phyloP scores from a whole-genome alignment of 306 rosid genomes.

The Notholithocarpus densiflorus region DNA sequence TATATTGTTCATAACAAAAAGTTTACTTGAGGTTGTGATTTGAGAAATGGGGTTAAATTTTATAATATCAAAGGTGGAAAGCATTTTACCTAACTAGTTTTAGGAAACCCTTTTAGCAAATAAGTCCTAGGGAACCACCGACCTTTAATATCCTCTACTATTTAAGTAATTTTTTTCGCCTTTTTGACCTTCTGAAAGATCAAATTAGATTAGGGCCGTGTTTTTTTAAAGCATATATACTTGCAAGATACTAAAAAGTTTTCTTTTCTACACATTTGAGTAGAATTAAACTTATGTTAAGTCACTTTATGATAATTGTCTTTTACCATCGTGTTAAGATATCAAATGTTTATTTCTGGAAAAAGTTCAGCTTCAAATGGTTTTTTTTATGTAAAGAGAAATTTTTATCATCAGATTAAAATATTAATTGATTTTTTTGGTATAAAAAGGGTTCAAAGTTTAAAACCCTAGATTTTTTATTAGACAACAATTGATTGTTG shows the following conservation, averaged over 20 bases:
- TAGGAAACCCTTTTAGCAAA: background rate
- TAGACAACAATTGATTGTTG: no score
- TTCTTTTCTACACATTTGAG: no score
- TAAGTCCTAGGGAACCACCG: background rate
- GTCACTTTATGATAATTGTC: no score
- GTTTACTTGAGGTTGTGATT: background rate
- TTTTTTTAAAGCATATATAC: background rate
- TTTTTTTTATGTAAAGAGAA: no score
- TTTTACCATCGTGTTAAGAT: no score
- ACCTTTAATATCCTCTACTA: background rate
- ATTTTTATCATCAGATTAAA: no score
- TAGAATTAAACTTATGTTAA: no score
- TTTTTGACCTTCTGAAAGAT: conserved; percentile 33
- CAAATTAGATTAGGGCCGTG: background rate
- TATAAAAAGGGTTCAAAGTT: no score
- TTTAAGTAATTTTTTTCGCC: background rate
- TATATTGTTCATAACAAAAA: background rate
- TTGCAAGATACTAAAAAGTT: background rate
- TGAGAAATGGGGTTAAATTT: background rate
- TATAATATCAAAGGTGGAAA: background rate
- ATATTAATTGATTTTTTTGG: no score
- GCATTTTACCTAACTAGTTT: background rate
- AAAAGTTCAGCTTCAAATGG: no score
- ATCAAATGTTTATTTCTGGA: no score
- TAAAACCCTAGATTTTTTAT: no score